Percentiles rank a stretch among this genome's conserved stretches.
phyloP scores from a whole-genome alignment of 179 eudicot genomes.

The Camellia oleifera region DNA sequence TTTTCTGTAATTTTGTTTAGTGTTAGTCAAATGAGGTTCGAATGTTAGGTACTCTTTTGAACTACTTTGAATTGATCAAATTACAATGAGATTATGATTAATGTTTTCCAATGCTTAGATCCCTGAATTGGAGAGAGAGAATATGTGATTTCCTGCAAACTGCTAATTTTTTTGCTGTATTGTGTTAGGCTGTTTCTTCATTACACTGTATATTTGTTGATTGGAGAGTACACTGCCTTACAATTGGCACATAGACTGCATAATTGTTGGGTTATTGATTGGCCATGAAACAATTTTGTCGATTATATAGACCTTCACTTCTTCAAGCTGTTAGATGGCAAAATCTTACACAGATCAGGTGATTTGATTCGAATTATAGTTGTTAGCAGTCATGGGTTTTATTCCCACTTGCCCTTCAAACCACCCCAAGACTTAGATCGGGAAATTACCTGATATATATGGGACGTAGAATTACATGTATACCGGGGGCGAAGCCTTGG shows the following conservation, averaged over 20 bases:
- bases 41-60: not conserved
- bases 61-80: not conserved
- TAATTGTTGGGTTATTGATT: not conserved
- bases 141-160: not conserved
- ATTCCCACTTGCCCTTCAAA: too few species aligned
- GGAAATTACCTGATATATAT: too few species aligned
- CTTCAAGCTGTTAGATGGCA: not conserved
- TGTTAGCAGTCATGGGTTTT: too few species aligned
- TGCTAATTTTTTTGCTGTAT: not conserved
- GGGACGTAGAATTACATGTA: too few species aligned
- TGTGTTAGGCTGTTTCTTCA: not conserved
- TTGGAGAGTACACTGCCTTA: too few species aligned
- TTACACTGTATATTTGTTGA: not conserved
- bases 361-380: too few species aligned
- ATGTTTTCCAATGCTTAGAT: not conserved
- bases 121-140: not conserved
- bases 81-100: not conserved
- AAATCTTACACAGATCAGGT: too few species aligned
- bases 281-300: not conserved
- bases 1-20: too few species aligned
- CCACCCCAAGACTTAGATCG: too few species aligned
- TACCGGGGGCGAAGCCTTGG: too few species aligned
- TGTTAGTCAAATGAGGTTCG: not conserved
- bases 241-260: not conserved
- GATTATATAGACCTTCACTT: not conserved